Evolutionary conservation across 2,329 filamentous ascomycete genomes (phyloP), one percentile per base, ranked within the genome.

Genomic region (Fusarium acutatum): DNA sequence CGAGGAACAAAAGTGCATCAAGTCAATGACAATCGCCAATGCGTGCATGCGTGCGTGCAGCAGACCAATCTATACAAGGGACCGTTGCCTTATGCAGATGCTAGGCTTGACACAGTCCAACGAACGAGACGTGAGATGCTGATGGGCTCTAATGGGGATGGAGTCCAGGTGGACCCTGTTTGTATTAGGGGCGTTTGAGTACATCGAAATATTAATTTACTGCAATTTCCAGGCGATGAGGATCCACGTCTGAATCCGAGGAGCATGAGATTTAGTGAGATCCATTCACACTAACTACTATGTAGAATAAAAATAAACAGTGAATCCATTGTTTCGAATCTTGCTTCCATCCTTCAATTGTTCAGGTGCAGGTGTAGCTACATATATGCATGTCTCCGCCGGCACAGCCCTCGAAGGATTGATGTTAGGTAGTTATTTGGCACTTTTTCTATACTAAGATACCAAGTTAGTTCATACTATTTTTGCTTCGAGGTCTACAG

Each of bases 151-250:
- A 49, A 70, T 71, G 69, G 67, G 59, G 59, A 69, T 59, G 46
- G 69, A 60, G 59, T 50, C 41, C 18, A n/a, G 41, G 56, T 71
- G 71, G 71, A 50, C 56, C 71, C 63, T 66, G 60, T 64, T 69
- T 69, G 56, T 71, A 73, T 72, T 74, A 64, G 71, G 71, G 71
- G 71, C 67, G 37, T 67, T 74, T 67, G 66, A 66, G 61, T 70
- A 72, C 60, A 54, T 67, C 41, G 40, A 67, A 67, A 67, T 61
- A 57, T 57, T 71, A 58, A 49, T 61, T 67, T 58, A 49, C 72
- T 74, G 71, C 47, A 74, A 74, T 74, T 74, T 74, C 71, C 71
- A 74, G 71, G 35, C 63, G 50, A 64, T 44, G 71, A 54, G 71
- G 71, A 69, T 63, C 71, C 71, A 73, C 67, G 65, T 50, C 53